These are phyloP conservation scores for Penicillium samsonianum DNA, from an alignment of 495 filamentous ascomycete species.

Conservation along the genomic window DNA sequence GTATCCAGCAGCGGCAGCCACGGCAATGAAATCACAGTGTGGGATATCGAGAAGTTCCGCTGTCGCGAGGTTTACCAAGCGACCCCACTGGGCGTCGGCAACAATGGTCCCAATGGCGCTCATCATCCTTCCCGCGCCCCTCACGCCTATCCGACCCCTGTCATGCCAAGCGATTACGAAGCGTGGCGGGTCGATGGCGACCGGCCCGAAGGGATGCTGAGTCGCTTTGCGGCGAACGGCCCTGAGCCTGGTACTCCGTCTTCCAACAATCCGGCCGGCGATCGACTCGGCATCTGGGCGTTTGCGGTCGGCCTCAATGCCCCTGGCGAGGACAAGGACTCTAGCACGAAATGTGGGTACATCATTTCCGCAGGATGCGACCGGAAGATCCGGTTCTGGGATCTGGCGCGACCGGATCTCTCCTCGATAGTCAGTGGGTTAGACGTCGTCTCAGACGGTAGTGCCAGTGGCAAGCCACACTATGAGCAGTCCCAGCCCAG, in stretches of 20 bases:
- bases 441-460: slow-evolving; percentile 61
- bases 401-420: slow-evolving; percentile 68
- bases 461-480: slow-evolving; percentile 53
- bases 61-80: slow-evolving; percentile 89
- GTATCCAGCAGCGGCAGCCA: slow-evolving; percentile 86
- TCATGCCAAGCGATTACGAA: slow-evolving; percentile 70
- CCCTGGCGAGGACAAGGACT: slow-evolving; percentile 45
- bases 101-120: slow-evolving; percentile 21
- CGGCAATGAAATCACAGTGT: slow-evolving; percentile 85
- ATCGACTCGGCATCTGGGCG: slow-evolving; percentile 59
- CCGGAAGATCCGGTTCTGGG: slow-evolving; percentile 92
- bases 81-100: slow-evolving; percentile 29
- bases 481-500: slow-evolving; percentile 73
- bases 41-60: slow-evolving; percentile 89
- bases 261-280: slow-evolving; percentile 43
- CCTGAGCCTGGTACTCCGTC: slow-evolving; percentile 39
- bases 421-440: slow-evolving; percentile 79
- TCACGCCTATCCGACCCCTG: slow-evolving; percentile 44
- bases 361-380: slow-evolving; percentile 86
- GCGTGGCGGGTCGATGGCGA: slow-evolving; percentile 91
- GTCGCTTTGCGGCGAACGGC: slow-evolving; percentile 72
- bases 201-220: slow-evolving; percentile 82
- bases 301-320: slow-evolving; percentile 54
- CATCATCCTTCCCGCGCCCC: slow-evolving; percentile 35
- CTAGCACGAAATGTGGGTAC: slow-evolving; percentile 56